phyloP scores from a whole-genome alignment of 345 rosid species.

The Dipteronia sinensis region DNA sequence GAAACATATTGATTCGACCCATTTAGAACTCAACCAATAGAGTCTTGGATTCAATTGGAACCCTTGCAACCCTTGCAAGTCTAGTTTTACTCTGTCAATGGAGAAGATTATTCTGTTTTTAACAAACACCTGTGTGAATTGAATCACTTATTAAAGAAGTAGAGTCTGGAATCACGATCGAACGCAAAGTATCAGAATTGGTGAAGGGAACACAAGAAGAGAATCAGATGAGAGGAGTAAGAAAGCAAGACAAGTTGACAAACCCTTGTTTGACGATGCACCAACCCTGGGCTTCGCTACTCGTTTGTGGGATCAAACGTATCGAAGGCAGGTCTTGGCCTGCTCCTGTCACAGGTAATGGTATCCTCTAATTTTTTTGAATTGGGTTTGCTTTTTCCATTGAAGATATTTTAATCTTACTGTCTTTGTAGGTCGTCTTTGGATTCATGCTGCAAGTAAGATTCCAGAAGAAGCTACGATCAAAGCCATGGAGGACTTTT shows the following conservation, averaged over 20 bases:
- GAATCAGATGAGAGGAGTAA: constrained; percentile 23
- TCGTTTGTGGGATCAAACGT: constrained; percentile 85
- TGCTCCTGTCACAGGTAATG: constrained; percentile 86
- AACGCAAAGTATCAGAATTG: too few species aligned
- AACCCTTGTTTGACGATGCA: constrained; percentile 94
- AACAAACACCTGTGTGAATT: too few species aligned
- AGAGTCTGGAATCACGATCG: too few species aligned
- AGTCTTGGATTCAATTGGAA: too few species aligned
- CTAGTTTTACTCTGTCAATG: too few species aligned
- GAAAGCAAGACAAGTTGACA: constrained; percentile 59
- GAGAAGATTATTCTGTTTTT: too few species aligned
- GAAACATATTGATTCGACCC: too few species aligned
- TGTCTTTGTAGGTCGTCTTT: constrained; percentile 68
- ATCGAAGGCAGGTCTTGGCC: constrained; percentile 96
- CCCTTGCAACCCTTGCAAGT: too few species aligned
- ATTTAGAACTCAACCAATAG: too few species aligned
- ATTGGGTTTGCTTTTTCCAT: too few species aligned
- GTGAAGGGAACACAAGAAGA: too few species aligned
- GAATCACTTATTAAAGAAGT: too few species aligned
- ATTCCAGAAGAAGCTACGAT: constrained; percentile 84
- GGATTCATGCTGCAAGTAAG: constrained; percentile 96
- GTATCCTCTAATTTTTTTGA: constrained; percentile 7
- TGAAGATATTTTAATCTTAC: constrained; percentile 3
- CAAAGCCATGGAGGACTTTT: constrained; percentile 92
- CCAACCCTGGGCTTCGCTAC: constrained; percentile 95